A percentile compares a stretch with the other conserved stretches of the same genome.
These are phyloP conservation scores for Yamadazyma laniorum DNA, from an alignment of 805 yeast species.

Conservation along the genomic window DNA sequence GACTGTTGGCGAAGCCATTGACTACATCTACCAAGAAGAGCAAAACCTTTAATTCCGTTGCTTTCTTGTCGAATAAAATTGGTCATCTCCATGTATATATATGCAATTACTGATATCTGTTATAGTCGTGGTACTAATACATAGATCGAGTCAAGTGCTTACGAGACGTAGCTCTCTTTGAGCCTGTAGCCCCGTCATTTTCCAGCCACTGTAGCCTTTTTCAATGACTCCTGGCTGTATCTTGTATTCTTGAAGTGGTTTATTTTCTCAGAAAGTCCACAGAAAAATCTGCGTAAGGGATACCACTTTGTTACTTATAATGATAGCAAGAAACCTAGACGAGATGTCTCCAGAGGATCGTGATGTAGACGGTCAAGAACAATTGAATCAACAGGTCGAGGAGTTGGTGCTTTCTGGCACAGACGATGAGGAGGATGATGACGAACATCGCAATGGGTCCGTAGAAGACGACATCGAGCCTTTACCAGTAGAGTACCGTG, in stretches of 20 bases:
- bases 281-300: no score
- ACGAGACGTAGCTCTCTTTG: no score
- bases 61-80: no score
- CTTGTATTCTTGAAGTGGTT: no score
- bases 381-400: conserved; percentile 11
- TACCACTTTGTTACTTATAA: no score
- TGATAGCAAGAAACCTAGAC: not conserved
- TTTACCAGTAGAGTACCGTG: conserved; percentile 43
- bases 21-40: conserved; percentile 72
- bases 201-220: no score
- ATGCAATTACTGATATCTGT: conserved; percentile 4
- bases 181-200: no score
- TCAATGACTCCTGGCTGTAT: no score
- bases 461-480: conserved; percentile 22
- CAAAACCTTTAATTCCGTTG: conserved; percentile 24
- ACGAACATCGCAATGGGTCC: conserved; percentile 25
- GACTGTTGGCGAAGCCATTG: conserved; percentile 90
- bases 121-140: not conserved
- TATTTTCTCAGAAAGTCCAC: no score
- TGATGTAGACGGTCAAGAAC: conserved; percentile 1
- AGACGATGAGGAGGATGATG: conserved; percentile 20
- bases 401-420: conserved; percentile 4
- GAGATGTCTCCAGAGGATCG: not conserved
- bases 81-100: conserved; percentile 7
- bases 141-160: not conserved